A percentile compares a stretch with the other conserved stretches of the same genome.
Evolutionary conservation across 495 filamentous ascomycete species (phyloP).

Genomic region (Hypoxylon rickii): DNA sequence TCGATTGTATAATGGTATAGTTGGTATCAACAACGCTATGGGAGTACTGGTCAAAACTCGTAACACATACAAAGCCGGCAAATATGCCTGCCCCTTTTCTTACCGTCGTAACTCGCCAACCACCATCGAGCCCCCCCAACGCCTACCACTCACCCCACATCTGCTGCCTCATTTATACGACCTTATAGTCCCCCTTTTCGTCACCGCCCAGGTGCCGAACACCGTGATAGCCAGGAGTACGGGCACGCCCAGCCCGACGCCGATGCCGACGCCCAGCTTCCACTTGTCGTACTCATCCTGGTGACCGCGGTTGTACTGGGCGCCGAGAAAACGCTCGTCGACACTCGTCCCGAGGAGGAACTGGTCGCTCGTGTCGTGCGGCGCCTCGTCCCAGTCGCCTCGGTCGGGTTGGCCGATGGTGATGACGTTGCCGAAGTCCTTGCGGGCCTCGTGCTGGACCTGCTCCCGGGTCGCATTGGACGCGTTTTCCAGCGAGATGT

Average conservation of each 20-base stretch:
- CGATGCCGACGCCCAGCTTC: constrained; percentile 16
- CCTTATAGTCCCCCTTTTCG: constrained; percentile 2
- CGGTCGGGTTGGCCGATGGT: constrained; percentile 3
- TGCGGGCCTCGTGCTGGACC: background rate
- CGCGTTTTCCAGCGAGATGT: background rate
- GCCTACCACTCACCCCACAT: too few species aligned
- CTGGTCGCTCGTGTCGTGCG: background rate
- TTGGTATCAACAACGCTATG: too few species aligned
- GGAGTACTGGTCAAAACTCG: too few species aligned
- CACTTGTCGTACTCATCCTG: constrained; percentile 5
- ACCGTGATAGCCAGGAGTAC: constrained; percentile 3
- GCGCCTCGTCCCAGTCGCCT: background rate
- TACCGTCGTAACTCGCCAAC: too few species aligned
- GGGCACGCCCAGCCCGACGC: constrained; percentile 13
- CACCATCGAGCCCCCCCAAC: too few species aligned
- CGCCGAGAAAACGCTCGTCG: background rate
- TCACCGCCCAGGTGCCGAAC: background rate
- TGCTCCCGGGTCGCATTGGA: background rate
- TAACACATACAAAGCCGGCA: too few species aligned
- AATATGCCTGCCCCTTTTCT: too few species aligned
- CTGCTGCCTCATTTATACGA: too few species aligned
- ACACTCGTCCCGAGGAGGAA: background rate
- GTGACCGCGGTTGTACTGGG: background rate
- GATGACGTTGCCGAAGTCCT: background rate
- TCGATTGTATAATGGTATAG: too few species aligned